Evolutionary conservation across 2,329 filamentous ascomycete genomes (phyloP).

Genomic region (Conoideocrella luteorostrata): DNA sequence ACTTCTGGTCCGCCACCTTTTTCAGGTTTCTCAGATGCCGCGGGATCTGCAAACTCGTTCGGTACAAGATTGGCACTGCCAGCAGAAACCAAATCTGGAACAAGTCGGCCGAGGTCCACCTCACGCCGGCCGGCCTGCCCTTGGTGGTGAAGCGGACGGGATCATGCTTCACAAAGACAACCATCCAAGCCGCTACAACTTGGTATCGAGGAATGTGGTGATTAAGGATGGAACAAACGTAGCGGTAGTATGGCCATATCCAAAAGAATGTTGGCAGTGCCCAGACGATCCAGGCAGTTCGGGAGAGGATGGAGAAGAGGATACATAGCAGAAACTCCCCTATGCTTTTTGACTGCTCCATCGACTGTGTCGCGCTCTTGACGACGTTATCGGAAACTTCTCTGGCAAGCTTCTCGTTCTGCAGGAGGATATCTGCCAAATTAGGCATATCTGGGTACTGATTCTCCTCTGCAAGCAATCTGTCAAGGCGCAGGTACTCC

Average conservation of each 20-base stretch:
- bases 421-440: neutral
- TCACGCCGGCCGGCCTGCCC: neutral
- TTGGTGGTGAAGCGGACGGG: neutral
- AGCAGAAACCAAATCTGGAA: conserved; percentile 3
- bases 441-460: neutral
- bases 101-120: neutral
- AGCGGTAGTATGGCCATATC: conserved; percentile 2
- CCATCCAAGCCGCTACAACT: neutral
- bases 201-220: neutral
- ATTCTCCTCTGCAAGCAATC: neutral
- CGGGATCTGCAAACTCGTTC: neutral
- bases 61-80: conserved; percentile 3
- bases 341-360: too few relatives aligned
- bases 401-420: neutral
- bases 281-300: conserved; percentile 1
- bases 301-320: neutral
- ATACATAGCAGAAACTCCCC: neutral
- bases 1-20: neutral
- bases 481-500: neutral
- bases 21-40: neutral
- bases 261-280: conserved; percentile 3
- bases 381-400: too few relatives aligned
- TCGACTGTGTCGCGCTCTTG: too few relatives aligned
- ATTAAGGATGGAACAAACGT: conserved; percentile 1
- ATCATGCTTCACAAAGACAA: conserved; percentile 1